phyloP scores from a whole-genome alignment of 2,329 filamentous ascomycete species.

The Colletotrichum orbiculare region DNA sequence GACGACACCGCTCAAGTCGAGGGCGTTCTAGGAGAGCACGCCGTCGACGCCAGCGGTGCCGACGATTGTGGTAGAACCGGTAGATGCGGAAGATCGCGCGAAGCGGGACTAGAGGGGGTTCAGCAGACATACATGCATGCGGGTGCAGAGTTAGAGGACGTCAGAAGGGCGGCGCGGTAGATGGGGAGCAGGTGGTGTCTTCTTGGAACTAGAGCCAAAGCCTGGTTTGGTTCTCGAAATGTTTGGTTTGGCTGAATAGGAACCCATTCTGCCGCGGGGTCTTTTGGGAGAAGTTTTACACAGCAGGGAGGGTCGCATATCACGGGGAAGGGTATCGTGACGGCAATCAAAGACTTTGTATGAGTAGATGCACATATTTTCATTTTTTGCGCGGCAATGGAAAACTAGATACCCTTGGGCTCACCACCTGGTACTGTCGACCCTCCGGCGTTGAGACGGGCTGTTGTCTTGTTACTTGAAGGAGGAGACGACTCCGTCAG shows the following conservation, averaged over 20 bases:
- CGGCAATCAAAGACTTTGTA: conserved; percentile 30
- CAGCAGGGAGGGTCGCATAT: conserved; percentile 5
- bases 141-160: conserved; percentile 11
- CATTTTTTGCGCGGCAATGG: conserved; percentile 11
- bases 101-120: background rate
- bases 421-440: background rate
- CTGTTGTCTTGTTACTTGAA: too few species aligned
- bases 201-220: too few species aligned
- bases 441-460: too few species aligned
- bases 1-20: conserved; percentile 45
- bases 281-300: conserved; percentile 16
- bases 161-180: background rate
- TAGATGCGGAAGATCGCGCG: background rate
- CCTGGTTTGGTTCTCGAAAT: background rate
- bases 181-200: background rate
- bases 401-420: conserved; percentile 29
- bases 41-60: conserved; percentile 5
- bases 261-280: background rate
- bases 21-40: conserved; percentile 45
- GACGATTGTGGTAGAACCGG: conserved; percentile 14
- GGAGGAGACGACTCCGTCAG: background rate
- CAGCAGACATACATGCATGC: background rate
- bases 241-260: conserved; percentile 4
- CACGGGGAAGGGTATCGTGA: conserved; percentile 25
- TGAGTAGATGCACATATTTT: conserved; percentile 27